Evolutionary conservation across 108 stramenopile genomes (phyloP).

Genomic region (Discostella stelligeroides): DNA sequence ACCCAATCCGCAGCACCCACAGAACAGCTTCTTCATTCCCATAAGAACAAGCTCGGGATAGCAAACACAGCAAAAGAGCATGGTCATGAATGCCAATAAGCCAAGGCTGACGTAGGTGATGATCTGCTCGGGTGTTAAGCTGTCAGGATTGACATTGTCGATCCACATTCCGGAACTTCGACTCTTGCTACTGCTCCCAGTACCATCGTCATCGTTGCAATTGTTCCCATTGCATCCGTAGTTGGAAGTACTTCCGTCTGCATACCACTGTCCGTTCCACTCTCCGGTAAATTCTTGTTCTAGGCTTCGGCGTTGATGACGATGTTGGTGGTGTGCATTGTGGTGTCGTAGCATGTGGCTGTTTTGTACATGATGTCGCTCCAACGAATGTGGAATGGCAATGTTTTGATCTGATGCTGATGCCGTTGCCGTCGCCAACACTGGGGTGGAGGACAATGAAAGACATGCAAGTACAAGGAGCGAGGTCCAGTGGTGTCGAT

Average conservation of each 20-base stretch:
- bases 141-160: neutral
- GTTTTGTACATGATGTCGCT: too few species aligned
- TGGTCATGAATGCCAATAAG: conserved; percentile 10
- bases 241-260: neutral
- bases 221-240: neutral
- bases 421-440: neutral
- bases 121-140: conserved; percentile 8
- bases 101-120: conserved; percentile 8
- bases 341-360: too few species aligned
- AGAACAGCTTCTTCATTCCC: neutral
- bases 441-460: neutral
- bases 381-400: too few species aligned
- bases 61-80: conserved; percentile 6
- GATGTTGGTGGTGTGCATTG: neutral
- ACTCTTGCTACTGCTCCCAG: neutral
- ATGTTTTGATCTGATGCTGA: too few species aligned
- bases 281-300: neutral
- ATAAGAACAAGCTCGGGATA: conserved; percentile 2
- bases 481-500: neutral
- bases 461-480: neutral
- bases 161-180: neutral
- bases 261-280: conserved; percentile 3
- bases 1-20: neutral
- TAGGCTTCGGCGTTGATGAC: too few species aligned
- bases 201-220: conserved; percentile 1